Base-by-base conservation (phyloP, 2,329 filamentous ascomycete genomes). In the Penicillium janthinellum region DNA sequence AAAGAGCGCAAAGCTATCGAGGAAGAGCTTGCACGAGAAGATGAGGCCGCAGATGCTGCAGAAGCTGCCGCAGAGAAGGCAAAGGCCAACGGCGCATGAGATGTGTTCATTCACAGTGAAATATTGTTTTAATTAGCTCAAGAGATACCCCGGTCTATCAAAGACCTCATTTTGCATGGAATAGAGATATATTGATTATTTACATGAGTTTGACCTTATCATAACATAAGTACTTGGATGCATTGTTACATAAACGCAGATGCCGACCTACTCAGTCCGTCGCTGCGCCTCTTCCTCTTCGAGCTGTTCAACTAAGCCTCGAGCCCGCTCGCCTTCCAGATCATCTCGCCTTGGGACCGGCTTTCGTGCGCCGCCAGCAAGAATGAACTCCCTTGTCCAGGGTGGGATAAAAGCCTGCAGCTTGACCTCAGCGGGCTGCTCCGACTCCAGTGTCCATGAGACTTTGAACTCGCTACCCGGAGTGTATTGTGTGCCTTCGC, bases 391-490 rank as follows among this genome's bases (percentile, higher is more conserved):
- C 60, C 79, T 77, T 20, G 83, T 77, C 94, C 94, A 98, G 42
- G 86, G 81, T 0, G 93, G 92, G 67, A 97, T 88, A 75, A 96
- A 90, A 0, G 94, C 91, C 79, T 90, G 92, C 38, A 92, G 70
- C 66, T 82, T 85, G 15, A 86, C 79, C 47, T 81, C 81, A 48
- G 77, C 73, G 11, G 70, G 68, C 35, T 70, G 70, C 47, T 80
- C 81, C 28, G 80, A 79, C 41, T 77, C 75, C 4, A 65, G 75
- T 31, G 73, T 78, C 80, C 81, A 82, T 35, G 82, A 78, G 35
- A 90, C 73, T 60, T 85, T 79, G 67, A 90, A 90, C 75, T 89
- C 84, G 59, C 88, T 83, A 0, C 81, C 82, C 0, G 84, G 82
- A 60, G 79, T 85, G 71, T 82, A 91, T 22, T 78, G 78, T 5